phyloP scores from a whole-genome alignment of 768 basidiomycete genomes.

The Suillus variegatus region DNA sequence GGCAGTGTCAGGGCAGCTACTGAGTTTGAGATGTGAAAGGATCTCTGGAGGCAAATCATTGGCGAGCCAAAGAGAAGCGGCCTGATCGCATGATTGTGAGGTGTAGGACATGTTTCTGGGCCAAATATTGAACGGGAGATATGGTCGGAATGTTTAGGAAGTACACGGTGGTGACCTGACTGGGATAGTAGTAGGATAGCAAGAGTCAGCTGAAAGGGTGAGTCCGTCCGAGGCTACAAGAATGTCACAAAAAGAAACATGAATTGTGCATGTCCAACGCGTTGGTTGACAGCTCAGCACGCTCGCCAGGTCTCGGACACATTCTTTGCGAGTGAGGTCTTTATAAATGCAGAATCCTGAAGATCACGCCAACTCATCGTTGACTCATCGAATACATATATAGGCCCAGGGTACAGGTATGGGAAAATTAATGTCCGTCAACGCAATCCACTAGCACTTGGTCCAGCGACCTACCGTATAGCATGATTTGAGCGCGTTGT shows the following conservation, averaged over 20 bases:
- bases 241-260: background rate
- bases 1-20: conserved; percentile 40
- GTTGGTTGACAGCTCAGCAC: background rate
- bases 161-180: background rate
- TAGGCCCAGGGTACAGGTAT: too few species aligned
- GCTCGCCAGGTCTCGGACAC: background rate
- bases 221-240: background rate
- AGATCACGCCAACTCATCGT: background rate
- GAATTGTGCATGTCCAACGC: background rate
- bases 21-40: conserved; percentile 38
- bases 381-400: background rate
- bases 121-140: background rate
- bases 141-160: background rate
- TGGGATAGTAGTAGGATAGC: too few species aligned
- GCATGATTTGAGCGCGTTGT: too few species aligned
- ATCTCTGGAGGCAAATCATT: conserved; percentile 39
- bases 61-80: conserved; percentile 40
- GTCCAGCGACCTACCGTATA: too few species aligned
- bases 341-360: background rate
- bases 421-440: too few species aligned
- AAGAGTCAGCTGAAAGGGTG: background rate
- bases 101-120: background rate
- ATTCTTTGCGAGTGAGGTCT: background rate
- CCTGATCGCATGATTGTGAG: conserved; percentile 11
- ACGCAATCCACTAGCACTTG: too few species aligned